Conservation (phyloP, 2,329 filamentous ascomycete species). For the Amphichorda felina region DNA sequence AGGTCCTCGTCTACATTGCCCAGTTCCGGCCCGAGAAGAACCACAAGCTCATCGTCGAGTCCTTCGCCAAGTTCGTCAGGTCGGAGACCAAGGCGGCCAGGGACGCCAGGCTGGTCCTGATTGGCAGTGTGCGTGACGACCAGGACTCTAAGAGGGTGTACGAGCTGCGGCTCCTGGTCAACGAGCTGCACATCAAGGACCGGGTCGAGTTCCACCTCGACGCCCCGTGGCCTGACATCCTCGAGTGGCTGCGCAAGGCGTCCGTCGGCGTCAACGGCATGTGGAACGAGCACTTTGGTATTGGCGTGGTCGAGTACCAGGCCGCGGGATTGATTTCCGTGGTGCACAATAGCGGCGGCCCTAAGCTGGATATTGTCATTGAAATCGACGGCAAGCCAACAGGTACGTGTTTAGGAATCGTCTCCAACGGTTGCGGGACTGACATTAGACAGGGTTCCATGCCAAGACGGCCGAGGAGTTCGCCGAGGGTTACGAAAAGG, state of each 20-base stretch:
- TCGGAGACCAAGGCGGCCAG: constrained; percentile 34
- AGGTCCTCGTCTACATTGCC: constrained; percentile 79
- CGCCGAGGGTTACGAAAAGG: constrained; percentile 67
- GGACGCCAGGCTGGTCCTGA: constrained; percentile 61
- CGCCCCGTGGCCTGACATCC: constrained; percentile 76
- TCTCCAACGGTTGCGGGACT: too few relatives aligned
- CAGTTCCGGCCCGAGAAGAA: constrained; percentile 98
- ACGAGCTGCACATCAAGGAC: constrained; percentile 77
- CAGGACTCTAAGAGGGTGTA: constrained; percentile 76
- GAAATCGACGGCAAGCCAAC: constrained; percentile 67
- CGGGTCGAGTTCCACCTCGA: constrained; percentile 81
- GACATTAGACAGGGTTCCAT: constrained; percentile 72
- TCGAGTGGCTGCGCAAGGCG: constrained; percentile 64
- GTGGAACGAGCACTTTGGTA: constrained; percentile 99
- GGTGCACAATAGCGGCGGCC: constrained; percentile 86
- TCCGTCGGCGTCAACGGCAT: constrained; percentile 92
- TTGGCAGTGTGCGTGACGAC: constrained; percentile 86
- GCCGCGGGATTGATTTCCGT: constrained; percentile 88
- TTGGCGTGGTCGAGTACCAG: constrained; percentile 96
- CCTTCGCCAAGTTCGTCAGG: constrained; percentile 69
- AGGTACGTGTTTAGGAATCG: constrained; percentile 42
- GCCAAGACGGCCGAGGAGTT: constrained; percentile 71
- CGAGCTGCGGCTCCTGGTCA: constrained; percentile 71
- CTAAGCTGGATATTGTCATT: constrained; percentile 86
- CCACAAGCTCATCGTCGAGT: constrained; percentile 72